phyloP scores from a whole-genome alignment of 331 rosid species.

The Cydonia oblonga region DNA sequence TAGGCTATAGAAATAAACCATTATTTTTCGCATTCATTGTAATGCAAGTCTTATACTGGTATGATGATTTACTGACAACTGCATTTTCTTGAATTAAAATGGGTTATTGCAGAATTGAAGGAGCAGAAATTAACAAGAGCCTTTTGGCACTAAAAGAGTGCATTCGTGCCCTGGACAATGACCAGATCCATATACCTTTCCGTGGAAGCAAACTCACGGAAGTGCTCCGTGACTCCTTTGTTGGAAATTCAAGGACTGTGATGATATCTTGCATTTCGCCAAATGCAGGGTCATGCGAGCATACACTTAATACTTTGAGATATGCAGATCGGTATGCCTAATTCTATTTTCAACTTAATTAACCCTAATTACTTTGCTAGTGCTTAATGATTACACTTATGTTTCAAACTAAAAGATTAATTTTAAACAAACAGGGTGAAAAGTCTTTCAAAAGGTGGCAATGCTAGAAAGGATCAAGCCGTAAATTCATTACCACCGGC shows the following conservation, averaged over 20 bases:
- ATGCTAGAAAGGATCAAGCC: conserved; percentile 70
- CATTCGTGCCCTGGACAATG: conserved; percentile 96
- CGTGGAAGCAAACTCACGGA: conserved; percentile 99
- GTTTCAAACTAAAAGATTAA: conserved; percentile 15
- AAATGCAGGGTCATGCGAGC: conserved; percentile 93
- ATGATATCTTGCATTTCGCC: conserved; percentile 99
- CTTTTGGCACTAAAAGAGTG: conserved; percentile 96
- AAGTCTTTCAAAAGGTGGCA: conserved; percentile 86
- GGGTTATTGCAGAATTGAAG: conserved; percentile 63
- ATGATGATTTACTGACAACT: background rate
- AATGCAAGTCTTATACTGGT: background rate
- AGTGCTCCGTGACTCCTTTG: conserved; percentile 97
- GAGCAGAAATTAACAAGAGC: conserved; percentile 94
- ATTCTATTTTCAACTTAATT: conserved; percentile 6
- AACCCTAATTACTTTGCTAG: background rate
- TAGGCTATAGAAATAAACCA: background rate
- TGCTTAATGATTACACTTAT: background rate
- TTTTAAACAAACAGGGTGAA: conserved; percentile 63
- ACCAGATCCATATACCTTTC: conserved; percentile 93
- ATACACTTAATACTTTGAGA: conserved; percentile 90
- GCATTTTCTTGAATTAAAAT: background rate
- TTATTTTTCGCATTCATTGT: background rate
- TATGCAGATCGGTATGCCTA: conserved; percentile 78
- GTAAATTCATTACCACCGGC: conserved; percentile 30
- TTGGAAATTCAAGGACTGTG: conserved; percentile 91